phyloP scores from a whole-genome alignment of 495 filamentous ascomycete genomes.

The Penicillium cosmopolitanum region DNA sequence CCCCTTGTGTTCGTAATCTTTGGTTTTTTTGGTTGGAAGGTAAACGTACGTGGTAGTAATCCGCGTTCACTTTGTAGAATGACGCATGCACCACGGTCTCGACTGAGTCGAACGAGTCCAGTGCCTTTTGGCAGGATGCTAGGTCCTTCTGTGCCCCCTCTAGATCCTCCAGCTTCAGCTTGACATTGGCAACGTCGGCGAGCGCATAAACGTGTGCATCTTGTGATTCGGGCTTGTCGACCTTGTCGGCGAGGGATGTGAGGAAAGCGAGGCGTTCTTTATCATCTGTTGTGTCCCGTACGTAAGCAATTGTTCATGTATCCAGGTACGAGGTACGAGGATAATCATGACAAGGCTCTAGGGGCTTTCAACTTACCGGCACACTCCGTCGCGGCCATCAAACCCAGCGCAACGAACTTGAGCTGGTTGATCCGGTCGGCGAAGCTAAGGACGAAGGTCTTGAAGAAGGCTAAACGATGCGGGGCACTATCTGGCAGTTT shows the following conservation, averaged over 20 bases:
- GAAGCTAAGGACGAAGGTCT: constrained; percentile 93
- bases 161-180: constrained; percentile 74
- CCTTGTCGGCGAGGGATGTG: constrained; percentile 78
- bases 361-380: constrained; percentile 58
- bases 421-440: constrained; percentile 98
- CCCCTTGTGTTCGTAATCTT: background rate
- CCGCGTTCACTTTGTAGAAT: constrained; percentile 94
- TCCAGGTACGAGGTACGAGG: background rate
- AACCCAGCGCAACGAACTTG: constrained; percentile 87
- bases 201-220: constrained; percentile 96
- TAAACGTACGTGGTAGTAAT: constrained; percentile 78
- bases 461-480: constrained; percentile 87
- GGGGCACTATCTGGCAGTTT: constrained; percentile 74
- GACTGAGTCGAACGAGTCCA: constrained; percentile 92
- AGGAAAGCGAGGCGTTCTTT: constrained; percentile 88
- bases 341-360: background rate
- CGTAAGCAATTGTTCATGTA: constrained; percentile 6
- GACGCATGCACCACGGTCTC: constrained; percentile 95
- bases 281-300: constrained; percentile 61
- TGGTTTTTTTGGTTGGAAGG: background rate
- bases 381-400: constrained; percentile 85
- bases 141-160: constrained; percentile 82
- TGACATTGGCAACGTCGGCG: constrained; percentile 86
- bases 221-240: constrained; percentile 89
- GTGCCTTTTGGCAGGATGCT: constrained; percentile 80